Evolutionary conservation across 306 rosid species (phyloP).

Genomic region (Pterocarpus macrocarpus): DNA sequence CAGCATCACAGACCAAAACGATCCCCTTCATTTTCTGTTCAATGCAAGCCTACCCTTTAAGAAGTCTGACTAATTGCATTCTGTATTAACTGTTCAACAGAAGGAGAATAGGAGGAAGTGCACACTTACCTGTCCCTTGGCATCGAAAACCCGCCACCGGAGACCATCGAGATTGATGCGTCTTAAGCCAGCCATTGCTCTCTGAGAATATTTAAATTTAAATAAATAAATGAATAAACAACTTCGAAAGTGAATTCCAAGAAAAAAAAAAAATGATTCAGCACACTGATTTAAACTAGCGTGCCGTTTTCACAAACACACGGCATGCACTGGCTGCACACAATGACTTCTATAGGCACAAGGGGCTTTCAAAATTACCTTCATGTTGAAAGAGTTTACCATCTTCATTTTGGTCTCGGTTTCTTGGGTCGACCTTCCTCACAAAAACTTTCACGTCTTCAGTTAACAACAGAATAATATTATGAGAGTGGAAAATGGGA

Average conservation of each 20-base stretch:
- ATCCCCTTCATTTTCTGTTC: background rate
- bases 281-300: background rate
- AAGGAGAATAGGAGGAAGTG: background rate
- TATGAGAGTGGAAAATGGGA: slow-evolving; percentile 15
- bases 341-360: background rate
- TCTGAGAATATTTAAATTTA: slow-evolving; percentile 53
- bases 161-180: slow-evolving; percentile 92
- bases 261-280: background rate
- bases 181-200: slow-evolving; percentile 86
- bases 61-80: background rate
- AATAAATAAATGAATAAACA: background rate
- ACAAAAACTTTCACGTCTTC: background rate
- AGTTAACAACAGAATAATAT: slow-evolving; percentile 18
- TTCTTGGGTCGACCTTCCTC: slow-evolving; percentile 27
- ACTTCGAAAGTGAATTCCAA: background rate
- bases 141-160: slow-evolving; percentile 93
- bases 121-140: slow-evolving; percentile 81
- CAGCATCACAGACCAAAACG: background rate
- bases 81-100: background rate
- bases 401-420: slow-evolving; percentile 45
- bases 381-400: slow-evolving; percentile 51
- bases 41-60: background rate
- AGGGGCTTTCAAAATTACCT: slow-evolving; percentile 39
- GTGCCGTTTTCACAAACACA: no score
- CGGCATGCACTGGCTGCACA: no score